Percentiles rank a stretch among this genome's conserved stretches.
Evolutionary conservation across 495 filamentous ascomycete species (phyloP).

Genomic region (Penicillium riverlandense): DNA sequence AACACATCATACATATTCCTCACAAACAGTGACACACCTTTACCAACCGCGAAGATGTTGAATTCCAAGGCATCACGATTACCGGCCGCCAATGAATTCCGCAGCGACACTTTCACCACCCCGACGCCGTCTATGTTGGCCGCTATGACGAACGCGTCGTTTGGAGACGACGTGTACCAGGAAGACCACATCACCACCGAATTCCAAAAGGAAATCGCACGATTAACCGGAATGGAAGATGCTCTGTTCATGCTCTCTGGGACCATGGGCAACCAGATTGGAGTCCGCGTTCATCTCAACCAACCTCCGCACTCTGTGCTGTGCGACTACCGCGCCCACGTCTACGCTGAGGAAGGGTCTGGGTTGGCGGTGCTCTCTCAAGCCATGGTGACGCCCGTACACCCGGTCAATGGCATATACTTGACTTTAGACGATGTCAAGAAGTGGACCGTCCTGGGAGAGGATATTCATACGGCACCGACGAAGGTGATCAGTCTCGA

Average conservation of each 20-base stretch:
- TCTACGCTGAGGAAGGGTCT: constrained; percentile 42
- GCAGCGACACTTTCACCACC: constrained; percentile 80
- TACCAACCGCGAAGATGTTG: too few species aligned
- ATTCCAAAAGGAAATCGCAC: constrained; percentile 63
- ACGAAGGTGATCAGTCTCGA: constrained; percentile 78
- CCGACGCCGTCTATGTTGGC: constrained; percentile 78
- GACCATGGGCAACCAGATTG: constrained; percentile 70
- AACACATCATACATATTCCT: too few species aligned
- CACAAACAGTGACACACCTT: too few species aligned
- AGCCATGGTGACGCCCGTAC: constrained; percentile 30
- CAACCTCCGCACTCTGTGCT: constrained; percentile 44
- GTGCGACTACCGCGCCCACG: constrained; percentile 41
- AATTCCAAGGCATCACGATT: too few species aligned
- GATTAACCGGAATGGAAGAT: constrained; percentile 63
- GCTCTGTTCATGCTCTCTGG: constrained; percentile 72
- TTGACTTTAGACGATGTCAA: constrained; percentile 72
- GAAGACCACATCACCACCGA: constrained; percentile 73
- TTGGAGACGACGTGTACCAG: constrained; percentile 77
- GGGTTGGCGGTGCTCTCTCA: constrained; percentile 39
- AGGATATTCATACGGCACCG: constrained; percentile 48
- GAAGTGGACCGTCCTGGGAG: constrained; percentile 34
- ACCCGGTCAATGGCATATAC: constrained; percentile 56
- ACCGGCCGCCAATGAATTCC: too few species aligned
- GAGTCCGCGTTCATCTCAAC: constrained; percentile 37
- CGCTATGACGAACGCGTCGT: constrained; percentile 48